Base-by-base conservation (phyloP, 768 basidiomycete species). In the Porpolomopsis calyptriformis region DNA sequence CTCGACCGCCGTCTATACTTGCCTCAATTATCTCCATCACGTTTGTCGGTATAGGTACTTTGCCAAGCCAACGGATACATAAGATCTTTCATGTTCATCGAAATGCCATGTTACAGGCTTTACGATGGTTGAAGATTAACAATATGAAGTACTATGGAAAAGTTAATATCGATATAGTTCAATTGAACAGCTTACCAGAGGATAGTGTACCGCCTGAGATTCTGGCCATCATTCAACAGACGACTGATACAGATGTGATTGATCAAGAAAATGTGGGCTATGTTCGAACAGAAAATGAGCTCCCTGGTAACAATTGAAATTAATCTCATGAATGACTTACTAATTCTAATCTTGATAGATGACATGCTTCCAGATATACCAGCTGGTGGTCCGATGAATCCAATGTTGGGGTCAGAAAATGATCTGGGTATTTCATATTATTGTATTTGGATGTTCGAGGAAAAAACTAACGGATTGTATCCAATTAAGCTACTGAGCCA, bases 51-150 rank as follows among this genome's bases (percentile, higher is more conserved):
- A n/a, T 20, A 3, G 47, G 48, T 8, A 52, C 54, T 2, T 14
- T 57, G 11, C 57, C 57, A 1, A 49, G 56, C 24, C 5, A 12
- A 1, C 49, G 48, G 27, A 38, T 67, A 5, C 54, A 52, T 1
- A 26, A 40, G 0, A 55, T 52, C 0, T 60, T 68, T 24, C 50
- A 52, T 0, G 63, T 67, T 0, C 49, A 59, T 0, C 43, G 59
- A 0, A 18, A 39, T 0, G 6, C 42, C 0, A 42, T 69, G 18
- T 47, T 43, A 12, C 38, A 58, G 1, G 64, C 61, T 0, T 46
- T 72, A 0, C n/a, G 49, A 0, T 68, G 66, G 64, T 41, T 67
- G 38, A 63, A 64, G 43, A n/a, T 0, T 0, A 49, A 67, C 50
- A 66, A 67, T 40, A 40, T 46, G 0, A 12, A 58, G 19, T 40